Evolutionary conservation across 371 early-diverging fungal species (phyloP), one percentile per base, ranked within the genome.

Genomic region (Umbelopsis sp.): DNA sequence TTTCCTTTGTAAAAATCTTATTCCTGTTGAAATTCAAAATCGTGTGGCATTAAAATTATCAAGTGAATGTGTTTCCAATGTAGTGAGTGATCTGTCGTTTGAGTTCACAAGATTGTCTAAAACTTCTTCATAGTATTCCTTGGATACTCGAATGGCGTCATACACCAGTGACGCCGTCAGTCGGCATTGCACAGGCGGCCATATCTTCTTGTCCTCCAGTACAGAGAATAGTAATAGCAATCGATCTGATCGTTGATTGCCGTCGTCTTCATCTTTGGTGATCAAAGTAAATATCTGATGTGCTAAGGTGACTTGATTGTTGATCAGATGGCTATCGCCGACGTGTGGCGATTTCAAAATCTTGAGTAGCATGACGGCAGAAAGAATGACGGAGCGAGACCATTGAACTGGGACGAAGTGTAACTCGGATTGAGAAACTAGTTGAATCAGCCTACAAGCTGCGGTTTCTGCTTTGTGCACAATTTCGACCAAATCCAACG

Each of bases 291-390:
- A n/a, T 35, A 57, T 57, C 29, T 57, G 32, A 57, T 57, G 57
- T 32, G 57, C 57, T 18, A 57, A n/a, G 3, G 57, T 18, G 14
- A 57, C 32, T 57, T 57, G 57, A 57, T 57, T 57, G 29, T 57
- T 57, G 57, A 57, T 57, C 35, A 57, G 57, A 32, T 29, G 5
- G 35, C 57, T 35, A 14, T 57, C 32, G 8, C 57, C 35, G n/a
- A 32, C 57, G 57, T 35, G 29, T 12, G 57, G 57, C 32, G 57
- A 57, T 16, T 57, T 57, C 32, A 57, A 12, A 35, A 57, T 57
- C 57, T 57, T 57, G 57, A 57, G 37, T 18, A 57, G 57, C 35
- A 57, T 57, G 57, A 57, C 57, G 32, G 57, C 57, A 57, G 57
- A 38, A 6, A 57, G 25, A 6, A 57, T 57, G 57, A 57, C 57